Base-by-base conservation (phyloP, 1,284 basidiomycete genomes). In the Thecaphora thlaspeos region DNA sequence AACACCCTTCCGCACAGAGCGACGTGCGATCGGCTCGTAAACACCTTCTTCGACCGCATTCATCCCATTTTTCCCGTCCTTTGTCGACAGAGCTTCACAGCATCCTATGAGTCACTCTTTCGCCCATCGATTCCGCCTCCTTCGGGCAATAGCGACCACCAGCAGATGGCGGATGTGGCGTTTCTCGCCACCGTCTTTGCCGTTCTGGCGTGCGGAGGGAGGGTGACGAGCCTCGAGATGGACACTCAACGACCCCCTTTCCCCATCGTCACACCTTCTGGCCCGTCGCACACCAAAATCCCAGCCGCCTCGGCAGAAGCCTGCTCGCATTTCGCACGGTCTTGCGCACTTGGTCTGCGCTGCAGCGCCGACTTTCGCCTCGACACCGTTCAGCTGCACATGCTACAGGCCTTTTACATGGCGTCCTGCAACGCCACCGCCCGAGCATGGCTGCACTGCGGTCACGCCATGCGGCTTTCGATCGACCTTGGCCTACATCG, bases 11-110 rank as follows among this genome's bases (percentile, higher is more conserved):
- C 32, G 32, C 32, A 11, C 32, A 34, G 15, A 15, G 4, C 32
- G 32, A 14, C 17, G 9, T 8, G 32, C 32, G 32, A 34, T 15
- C 32, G 32, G 17, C 4, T 17, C 11, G 15, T 34, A 22, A 11
- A 42, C 15, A 32, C 39, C 38, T 57, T 51, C 50, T 57, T 52
- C 19, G 26, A 40, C 22, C 36, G 37, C 19, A 37, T 48, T 15
- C 44, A 46, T 30, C 44, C 55, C n/a, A 41, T 48, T n/a, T 53
- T 57, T 17, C 55, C 55, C 14, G 38, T 57, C 21, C 37, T 57
- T 9, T 21, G 34, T 24, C 15, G 30, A 9, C 17, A 23, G 28
- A 26, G 17, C 4, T 34, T 51, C 14, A 43, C 14, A 14, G n/a
- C 30, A 11, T 14, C 22, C 11, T 21, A 22, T n/a, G 24, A 41